These are phyloP conservation scores for Aspergillus sclerotiicarbonarius DNA, from an alignment of 495 filamentous ascomycete genomes.

Conservation along the genomic window DNA sequence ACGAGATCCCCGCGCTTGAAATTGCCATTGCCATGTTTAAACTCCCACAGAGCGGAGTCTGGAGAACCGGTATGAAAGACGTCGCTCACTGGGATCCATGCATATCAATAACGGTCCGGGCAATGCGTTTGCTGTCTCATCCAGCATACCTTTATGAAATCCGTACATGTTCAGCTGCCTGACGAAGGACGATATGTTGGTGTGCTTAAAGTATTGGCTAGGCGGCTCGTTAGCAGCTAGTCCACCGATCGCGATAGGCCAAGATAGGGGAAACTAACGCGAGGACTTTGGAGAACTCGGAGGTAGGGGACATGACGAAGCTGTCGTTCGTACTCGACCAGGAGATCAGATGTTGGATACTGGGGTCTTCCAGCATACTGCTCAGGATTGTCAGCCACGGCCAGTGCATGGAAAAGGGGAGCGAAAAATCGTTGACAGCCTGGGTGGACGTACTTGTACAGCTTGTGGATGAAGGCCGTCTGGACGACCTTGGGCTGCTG, in stretches of 20 bases:
- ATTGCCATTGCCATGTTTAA: conserved; percentile 97
- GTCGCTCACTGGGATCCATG: conserved; percentile 73
- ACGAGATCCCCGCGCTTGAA: conserved; percentile 94
- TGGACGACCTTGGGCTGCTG: conserved; percentile 98
- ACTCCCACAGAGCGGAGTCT: conserved; percentile 95
- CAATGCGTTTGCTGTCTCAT: neutral
- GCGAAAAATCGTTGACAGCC: conserved; percentile 9
- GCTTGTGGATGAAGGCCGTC: conserved; percentile 98
- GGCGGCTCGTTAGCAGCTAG: conserved; percentile 24
- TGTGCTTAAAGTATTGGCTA: conserved; percentile 97
- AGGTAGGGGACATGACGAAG: conserved; percentile 96
- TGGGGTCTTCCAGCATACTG: conserved; percentile 94
- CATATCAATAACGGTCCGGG: conserved; percentile 13
- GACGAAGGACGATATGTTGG: conserved; percentile 98
- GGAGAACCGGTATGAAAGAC: conserved; percentile 97
- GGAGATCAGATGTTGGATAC: conserved; percentile 91
- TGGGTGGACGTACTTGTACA: conserved; percentile 78
- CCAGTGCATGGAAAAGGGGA: neutral
- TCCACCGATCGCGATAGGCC: conserved; percentile 8
- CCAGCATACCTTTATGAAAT: conserved; percentile 88
- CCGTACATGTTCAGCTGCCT: conserved; percentile 99
- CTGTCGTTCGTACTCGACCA: conserved; percentile 94
- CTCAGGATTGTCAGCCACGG: conserved; percentile 15
- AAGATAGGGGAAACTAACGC: conserved; percentile 61
- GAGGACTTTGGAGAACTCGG: conserved; percentile 97